A percentile compares a stretch with the other conserved stretches of the same genome.
phyloP scores from a whole-genome alignment of 192 early-diverging fungal genomes.

The Coemansia umbellata region DNA sequence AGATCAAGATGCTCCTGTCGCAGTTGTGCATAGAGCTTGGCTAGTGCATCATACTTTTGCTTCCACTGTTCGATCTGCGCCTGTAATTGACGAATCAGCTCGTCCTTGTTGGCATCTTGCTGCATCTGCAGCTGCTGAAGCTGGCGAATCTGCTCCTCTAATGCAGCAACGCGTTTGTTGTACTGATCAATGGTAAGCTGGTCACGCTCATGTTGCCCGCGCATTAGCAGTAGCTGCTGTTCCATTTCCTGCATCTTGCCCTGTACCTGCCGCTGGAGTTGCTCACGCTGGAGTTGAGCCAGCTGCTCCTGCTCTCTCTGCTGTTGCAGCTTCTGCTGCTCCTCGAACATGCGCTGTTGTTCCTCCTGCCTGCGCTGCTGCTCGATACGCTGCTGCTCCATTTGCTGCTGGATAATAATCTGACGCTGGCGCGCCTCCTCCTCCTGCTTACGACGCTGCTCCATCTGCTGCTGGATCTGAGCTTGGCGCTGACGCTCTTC shows the following conservation, averaged over 20 bases:
- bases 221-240: conserved; percentile 72
- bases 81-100: conserved; percentile 78
- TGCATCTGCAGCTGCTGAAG: conserved; percentile 67
- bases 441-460: conserved; percentile 59
- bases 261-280: conserved; percentile 76
- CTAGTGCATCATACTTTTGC: conserved; percentile 96
- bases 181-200: conserved; percentile 84
- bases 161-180: conserved; percentile 72
- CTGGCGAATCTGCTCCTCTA: conserved; percentile 80
- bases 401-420: conserved; percentile 46
- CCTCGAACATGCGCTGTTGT: conserved; percentile 70
- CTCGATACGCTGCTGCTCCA: conserved; percentile 59
- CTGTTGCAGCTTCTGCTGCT: conserved; percentile 68
- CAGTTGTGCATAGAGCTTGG: conserved; percentile 96
- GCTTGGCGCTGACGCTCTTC: conserved; percentile 56
- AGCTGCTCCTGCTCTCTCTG: conserved; percentile 69
- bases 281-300: conserved; percentile 72
- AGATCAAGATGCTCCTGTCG: conserved; percentile 94
- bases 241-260: conserved; percentile 75
- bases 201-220: conserved; percentile 78
- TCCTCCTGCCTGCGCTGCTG: conserved; percentile 62
- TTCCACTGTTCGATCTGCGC: conserved; percentile 95
- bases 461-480: conserved; percentile 51
- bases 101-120: conserved; percentile 77
- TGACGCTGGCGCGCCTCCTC: conserved; percentile 55